phyloP scores from a whole-genome alignment of 2,329 filamentous ascomycete species.

The Chalara sp. region DNA sequence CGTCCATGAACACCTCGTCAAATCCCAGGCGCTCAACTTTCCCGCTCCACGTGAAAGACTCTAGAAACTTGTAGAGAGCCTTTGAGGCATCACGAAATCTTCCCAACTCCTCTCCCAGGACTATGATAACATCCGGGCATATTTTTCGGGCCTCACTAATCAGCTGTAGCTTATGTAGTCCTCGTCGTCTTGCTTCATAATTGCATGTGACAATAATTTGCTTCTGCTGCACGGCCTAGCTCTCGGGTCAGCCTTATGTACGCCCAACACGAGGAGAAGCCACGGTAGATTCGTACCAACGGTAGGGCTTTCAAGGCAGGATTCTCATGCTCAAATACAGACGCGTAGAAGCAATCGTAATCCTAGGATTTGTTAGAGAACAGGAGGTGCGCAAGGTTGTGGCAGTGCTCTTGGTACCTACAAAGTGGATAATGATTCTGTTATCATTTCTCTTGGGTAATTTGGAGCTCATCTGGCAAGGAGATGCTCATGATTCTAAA shows the following conservation, averaged over 20 bases:
- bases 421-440: constrained; percentile 76
- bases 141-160: constrained; percentile 72
- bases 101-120: constrained; percentile 80
- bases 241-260: constrained; percentile 12
- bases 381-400: constrained; percentile 1
- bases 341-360: constrained; percentile 92
- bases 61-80: constrained; percentile 66
- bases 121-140: constrained; percentile 79
- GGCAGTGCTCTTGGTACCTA: constrained; percentile 28
- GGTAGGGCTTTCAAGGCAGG: constrained; percentile 66
- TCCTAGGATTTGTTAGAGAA: constrained; percentile 38
- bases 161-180: constrained; percentile 76
- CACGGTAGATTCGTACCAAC: constrained; percentile 55
- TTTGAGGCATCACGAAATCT: constrained; percentile 85
- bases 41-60: constrained; percentile 67
- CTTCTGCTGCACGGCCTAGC: constrained; percentile 27
- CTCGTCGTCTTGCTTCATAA: constrained; percentile 74
- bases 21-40: constrained; percentile 80
- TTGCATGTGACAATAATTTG: constrained; percentile 85
- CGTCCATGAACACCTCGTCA: constrained; percentile 71
- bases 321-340: constrained; percentile 73
- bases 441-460: constrained; percentile 43
- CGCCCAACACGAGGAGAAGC: background rate
- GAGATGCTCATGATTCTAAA: too few species aligned
- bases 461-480: background rate